Conservation (phyloP, 2,329 filamentous ascomycete species). For the Salinomyces thailandicus region DNA sequence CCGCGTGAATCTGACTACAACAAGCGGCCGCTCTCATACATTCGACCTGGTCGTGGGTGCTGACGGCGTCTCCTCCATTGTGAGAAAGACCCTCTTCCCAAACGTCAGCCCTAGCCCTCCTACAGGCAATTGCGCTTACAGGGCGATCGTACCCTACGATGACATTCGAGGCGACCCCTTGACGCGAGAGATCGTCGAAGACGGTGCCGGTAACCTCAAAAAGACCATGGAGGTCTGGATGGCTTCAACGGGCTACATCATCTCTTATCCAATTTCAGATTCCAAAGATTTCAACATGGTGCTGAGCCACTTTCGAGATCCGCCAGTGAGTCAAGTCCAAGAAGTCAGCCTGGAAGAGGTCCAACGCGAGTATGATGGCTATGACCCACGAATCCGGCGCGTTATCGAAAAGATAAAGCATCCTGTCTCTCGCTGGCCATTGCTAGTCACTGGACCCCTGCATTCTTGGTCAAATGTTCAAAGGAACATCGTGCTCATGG, state of each 20-base stretch:
- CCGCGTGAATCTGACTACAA: constrained; percentile 23
- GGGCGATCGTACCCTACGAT: constrained; percentile 36
- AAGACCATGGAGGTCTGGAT: constrained; percentile 40
- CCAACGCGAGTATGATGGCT: constrained; percentile 32
- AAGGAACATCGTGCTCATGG: constrained; percentile 36
- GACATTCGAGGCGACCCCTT: constrained; percentile 34
- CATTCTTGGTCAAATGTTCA: constrained; percentile 32
- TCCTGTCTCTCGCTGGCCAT: constrained; percentile 32
- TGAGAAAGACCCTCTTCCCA: constrained; percentile 32
- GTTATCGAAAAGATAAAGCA: constrained; percentile 32
- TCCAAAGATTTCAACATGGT: constrained; percentile 39
- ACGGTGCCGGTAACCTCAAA: constrained; percentile 24
- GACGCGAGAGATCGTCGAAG: constrained; percentile 22
- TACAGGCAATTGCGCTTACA: constrained; percentile 37
- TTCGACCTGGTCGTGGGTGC: constrained; percentile 24
- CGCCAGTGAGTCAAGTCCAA: constrained; percentile 27
- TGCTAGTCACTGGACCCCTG: constrained; percentile 35
- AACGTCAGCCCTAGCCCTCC: constrained; percentile 31
- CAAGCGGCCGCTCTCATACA: constrained; percentile 11
- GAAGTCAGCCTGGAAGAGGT: constrained; percentile 36
- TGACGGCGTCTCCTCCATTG: constrained; percentile 24
- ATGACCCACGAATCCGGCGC: constrained; percentile 35
- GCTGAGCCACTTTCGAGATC: constrained; percentile 32
- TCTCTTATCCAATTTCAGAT: constrained; percentile 37
- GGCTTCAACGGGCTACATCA: constrained; percentile 30